Evolutionary conservation across 208 protist genomes (phyloP).

Genomic region (Perkinsela sp.): DNA sequence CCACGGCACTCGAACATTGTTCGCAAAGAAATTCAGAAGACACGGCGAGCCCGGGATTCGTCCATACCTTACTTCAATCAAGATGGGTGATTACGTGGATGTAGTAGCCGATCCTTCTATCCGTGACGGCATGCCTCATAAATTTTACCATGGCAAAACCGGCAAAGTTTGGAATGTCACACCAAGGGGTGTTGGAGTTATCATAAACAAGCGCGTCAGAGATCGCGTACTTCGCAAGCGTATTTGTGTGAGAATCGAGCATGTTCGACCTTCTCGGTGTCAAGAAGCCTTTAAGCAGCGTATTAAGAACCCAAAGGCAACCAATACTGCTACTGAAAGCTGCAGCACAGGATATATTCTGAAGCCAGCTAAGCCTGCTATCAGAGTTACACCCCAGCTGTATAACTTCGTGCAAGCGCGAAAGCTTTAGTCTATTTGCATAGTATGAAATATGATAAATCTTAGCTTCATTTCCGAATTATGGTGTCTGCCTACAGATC

Average conservation of each 20-base stretch:
- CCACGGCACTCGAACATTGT: constrained; percentile 83
- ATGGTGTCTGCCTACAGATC: no score
- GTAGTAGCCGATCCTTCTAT: constrained; percentile 88
- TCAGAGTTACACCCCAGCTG: neutral
- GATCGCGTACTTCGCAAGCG: constrained; percentile 92
- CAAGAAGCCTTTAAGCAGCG: constrained; percentile 55
- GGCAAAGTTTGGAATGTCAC: constrained; percentile 98
- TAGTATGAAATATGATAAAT: no score
- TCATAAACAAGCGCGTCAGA: constrained; percentile 93
- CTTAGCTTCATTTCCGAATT: no score
- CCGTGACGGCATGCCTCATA: constrained; percentile 98
- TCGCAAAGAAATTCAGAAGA: constrained; percentile 83
- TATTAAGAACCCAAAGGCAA: constrained; percentile 11
- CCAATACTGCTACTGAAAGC: neutral
- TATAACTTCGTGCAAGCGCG: neutral
- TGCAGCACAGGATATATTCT: neutral
- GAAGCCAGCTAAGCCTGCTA: neutral
- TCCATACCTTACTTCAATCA: constrained; percentile 84
- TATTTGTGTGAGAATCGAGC: constrained; percentile 97
- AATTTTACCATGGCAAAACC: constrained; percentile 99
- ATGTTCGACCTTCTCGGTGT: constrained; percentile 78
- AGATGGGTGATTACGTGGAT: constrained; percentile 96
- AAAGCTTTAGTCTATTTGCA: no score
- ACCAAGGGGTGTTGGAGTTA: constrained; percentile 88
- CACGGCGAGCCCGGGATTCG: constrained; percentile 66